A percentile compares a stretch with the other conserved stretches of the same genome.
phyloP scores from a whole-genome alignment of 106 monocot species.

The Narthecium ossifragum region DNA sequence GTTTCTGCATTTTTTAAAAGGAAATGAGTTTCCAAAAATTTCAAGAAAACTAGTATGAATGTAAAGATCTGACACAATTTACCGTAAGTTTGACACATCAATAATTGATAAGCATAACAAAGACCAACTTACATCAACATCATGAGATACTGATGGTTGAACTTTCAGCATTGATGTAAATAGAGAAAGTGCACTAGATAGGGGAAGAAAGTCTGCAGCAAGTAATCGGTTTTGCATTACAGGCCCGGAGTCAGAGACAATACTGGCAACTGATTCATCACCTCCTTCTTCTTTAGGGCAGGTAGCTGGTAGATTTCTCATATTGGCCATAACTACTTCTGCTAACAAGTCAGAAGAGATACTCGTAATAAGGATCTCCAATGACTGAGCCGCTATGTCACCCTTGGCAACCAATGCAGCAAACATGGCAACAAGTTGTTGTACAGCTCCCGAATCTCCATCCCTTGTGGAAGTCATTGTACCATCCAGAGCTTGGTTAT shows the following conservation, averaged over 20 bases:
- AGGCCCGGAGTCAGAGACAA: background rate
- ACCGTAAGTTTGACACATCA: background rate
- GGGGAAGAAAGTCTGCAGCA: slow-evolving; percentile 20
- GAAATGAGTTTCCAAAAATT: no score
- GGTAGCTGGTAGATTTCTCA: slow-evolving; percentile 55
- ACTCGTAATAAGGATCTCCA: slow-evolving; percentile 85
- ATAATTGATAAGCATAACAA: background rate
- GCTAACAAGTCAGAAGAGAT: slow-evolving; percentile 92
- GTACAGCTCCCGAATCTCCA: slow-evolving; percentile 59
- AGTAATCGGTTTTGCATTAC: background rate
- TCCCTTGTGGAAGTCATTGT: slow-evolving; percentile 13
- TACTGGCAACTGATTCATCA: slow-evolving; percentile 14
- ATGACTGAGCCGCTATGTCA: slow-evolving; percentile 61
- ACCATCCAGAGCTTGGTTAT: slow-evolving; percentile 12
- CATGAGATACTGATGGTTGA: slow-evolving; percentile 15
- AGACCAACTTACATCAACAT: slow-evolving; percentile 32
- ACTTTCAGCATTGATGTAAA: slow-evolving; percentile 42
- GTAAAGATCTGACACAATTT: background rate
- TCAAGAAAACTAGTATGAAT: no score
- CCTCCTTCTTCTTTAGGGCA: slow-evolving; percentile 41
- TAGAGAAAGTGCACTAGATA: slow-evolving; percentile 41
- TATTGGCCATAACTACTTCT: slow-evolving; percentile 86
- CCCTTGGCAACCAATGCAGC: slow-evolving; percentile 88
- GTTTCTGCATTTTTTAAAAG: slow-evolving; percentile 21
- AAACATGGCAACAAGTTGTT: slow-evolving; percentile 89